phyloP scores from a whole-genome alignment of 1,284 basidiomycete species.

The Lignosus rhinocerotis region DNA sequence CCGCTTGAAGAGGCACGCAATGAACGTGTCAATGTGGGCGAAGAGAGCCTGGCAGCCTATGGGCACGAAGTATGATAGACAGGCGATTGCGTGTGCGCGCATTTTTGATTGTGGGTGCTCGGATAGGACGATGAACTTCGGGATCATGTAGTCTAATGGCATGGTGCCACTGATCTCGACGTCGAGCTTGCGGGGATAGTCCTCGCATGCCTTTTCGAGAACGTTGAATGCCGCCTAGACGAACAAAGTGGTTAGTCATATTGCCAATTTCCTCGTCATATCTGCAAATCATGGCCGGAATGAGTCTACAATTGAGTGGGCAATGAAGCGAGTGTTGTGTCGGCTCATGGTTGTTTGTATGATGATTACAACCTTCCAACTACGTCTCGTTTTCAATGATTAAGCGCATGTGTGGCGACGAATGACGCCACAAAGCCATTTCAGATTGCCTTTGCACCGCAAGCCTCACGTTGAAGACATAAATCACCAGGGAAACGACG shows the following conservation, averaged over 20 bases:
- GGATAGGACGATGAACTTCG: slow-evolving; percentile 88
- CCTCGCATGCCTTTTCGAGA: slow-evolving; percentile 95
- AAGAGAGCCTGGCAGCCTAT: slow-evolving; percentile 83
- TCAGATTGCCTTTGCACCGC: background rate
- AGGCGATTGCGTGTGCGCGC: slow-evolving; percentile 91
- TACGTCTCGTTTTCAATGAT: background rate
- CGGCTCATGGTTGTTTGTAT: background rate
- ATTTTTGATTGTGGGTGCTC: slow-evolving; percentile 86
- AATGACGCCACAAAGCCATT: background rate
- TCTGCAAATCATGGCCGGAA: background rate
- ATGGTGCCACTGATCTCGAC: slow-evolving; percentile 86
- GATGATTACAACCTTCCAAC: background rate
- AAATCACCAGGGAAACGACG: background rate
- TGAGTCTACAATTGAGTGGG: background rate
- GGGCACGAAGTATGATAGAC: slow-evolving; percentile 91
- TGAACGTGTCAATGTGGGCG: slow-evolving; percentile 91
- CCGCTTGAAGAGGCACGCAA: slow-evolving; percentile 90
- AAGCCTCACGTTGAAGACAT: background rate
- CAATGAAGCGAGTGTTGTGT: background rate
- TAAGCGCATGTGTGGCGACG: too few relatives aligned
- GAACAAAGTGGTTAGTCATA: background rate
- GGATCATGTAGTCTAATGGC: slow-evolving; percentile 92
- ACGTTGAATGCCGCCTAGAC: slow-evolving; percentile 90
- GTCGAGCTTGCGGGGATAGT: slow-evolving; percentile 95
- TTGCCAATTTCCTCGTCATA: background rate